Percentiles rank a stretch among this genome's conserved stretches.
These are phyloP conservation scores for Cordyceps militaris DNA, from an alignment of 2,329 filamentous ascomycete species.

Conservation along the genomic window DNA sequence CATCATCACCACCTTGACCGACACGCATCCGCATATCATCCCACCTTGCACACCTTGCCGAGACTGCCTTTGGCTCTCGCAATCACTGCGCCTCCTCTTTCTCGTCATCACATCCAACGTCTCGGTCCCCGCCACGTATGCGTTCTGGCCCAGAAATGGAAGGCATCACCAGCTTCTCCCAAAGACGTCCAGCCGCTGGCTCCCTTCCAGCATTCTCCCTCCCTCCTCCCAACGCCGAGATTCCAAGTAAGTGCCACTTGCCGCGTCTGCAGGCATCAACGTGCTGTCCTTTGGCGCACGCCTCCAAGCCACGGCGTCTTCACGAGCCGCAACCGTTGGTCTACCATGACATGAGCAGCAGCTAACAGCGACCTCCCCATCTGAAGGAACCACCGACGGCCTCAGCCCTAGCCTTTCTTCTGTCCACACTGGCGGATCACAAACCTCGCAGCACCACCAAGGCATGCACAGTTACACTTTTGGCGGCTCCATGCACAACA, in stretches of 20 bases:
- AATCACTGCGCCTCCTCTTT: background rate
- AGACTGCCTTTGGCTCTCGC: background rate
- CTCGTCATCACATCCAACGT: background rate
- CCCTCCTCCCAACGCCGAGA: slow-evolving; percentile 29
- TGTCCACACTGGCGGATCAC: slow-evolving; percentile 52
- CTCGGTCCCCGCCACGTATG: background rate
- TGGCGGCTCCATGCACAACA: slow-evolving; percentile 21
- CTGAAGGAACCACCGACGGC: slow-evolving; percentile 49
- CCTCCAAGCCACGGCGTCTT: too few relatives aligned
- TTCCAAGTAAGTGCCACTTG: slow-evolving; percentile 33
- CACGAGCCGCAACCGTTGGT: too few relatives aligned
- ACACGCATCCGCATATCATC: background rate
- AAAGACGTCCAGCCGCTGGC: slow-evolving; percentile 28
- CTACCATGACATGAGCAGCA: background rate
- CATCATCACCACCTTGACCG: background rate
- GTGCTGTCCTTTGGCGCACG: too few relatives aligned
- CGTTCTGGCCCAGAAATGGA: slow-evolving; percentile 21
- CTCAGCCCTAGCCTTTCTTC: slow-evolving; percentile 55
- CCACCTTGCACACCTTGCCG: background rate
- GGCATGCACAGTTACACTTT: slow-evolving; percentile 46
- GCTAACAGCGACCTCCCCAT: slow-evolving; percentile 19
- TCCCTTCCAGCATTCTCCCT: slow-evolving; percentile 29
- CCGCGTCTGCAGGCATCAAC: too few relatives aligned
- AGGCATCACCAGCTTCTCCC: slow-evolving; percentile 25
- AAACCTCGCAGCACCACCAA: slow-evolving; percentile 48